Evolutionary conservation across 2,329 filamentous ascomycete genomes (phyloP).

Genomic region (Paecilomyces sp.): DNA sequence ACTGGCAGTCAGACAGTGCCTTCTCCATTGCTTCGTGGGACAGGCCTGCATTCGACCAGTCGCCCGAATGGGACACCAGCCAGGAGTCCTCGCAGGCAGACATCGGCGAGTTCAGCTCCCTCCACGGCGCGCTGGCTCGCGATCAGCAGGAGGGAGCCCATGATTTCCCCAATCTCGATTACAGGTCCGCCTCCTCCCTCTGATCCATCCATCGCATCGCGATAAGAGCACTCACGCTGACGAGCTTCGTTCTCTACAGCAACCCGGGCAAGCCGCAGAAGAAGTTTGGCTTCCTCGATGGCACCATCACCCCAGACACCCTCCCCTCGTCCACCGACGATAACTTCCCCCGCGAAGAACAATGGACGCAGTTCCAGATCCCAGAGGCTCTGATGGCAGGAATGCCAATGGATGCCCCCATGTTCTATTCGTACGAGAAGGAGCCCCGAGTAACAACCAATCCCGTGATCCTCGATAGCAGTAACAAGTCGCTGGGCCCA

Average conservation of each 20-base stretch:
- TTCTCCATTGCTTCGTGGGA: constrained; percentile 31
- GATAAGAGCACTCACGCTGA: background rate
- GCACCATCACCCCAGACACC: constrained; percentile 30
- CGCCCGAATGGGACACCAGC: constrained; percentile 31
- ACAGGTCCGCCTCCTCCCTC: background rate
- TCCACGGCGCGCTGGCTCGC: constrained; percentile 18
- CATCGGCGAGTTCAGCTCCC: constrained; percentile 24
- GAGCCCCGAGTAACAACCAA: constrained; percentile 15
- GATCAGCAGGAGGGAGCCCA: background rate
- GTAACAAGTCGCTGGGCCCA: constrained; percentile 19
- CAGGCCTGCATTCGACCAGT: constrained; percentile 26
- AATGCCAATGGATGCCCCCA: constrained; percentile 24
- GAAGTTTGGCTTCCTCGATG: constrained; percentile 23
- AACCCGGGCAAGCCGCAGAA: constrained; percentile 25
- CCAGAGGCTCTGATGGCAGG: constrained; percentile 23
- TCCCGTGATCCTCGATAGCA: constrained; percentile 30
- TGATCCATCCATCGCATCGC: background rate
- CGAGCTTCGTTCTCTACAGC: constrained; percentile 12
- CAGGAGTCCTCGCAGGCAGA: constrained; percentile 23
- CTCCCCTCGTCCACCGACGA: constrained; percentile 30
- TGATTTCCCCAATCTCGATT: background rate
- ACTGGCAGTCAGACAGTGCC: constrained; percentile 27
- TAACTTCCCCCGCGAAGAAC: constrained; percentile 29
- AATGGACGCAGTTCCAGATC: constrained; percentile 31
- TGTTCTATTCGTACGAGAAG: constrained; percentile 28